Conservation (phyloP, 73 alveolate genomes). For the Halteria grandinella region DNA sequence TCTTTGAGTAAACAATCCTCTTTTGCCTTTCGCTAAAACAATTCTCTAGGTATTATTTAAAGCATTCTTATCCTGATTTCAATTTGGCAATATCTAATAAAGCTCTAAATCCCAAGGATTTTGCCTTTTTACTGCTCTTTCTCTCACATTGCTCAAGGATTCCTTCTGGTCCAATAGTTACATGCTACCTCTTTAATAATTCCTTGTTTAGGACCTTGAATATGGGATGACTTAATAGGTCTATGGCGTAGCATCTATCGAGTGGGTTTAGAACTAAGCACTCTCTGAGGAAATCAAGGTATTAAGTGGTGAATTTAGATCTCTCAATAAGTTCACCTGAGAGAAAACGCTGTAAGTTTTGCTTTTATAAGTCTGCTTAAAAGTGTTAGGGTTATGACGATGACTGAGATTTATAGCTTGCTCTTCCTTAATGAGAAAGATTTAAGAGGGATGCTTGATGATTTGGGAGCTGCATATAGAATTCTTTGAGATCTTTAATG, state of each 20-base stretch:
- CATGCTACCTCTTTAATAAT: too few relatives aligned
- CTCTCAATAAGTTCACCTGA: constrained; percentile 12
- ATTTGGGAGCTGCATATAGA: too few relatives aligned
- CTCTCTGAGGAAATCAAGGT: constrained; percentile 11
- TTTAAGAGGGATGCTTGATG: too few relatives aligned
- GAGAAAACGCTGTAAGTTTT: background rate
- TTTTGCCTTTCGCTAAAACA: too few relatives aligned
- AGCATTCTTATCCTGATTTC: too few relatives aligned
- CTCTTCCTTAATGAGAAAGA: background rate
- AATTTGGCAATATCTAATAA: too few relatives aligned
- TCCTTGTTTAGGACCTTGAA: constrained; percentile 1
- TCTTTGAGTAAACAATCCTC: too few relatives aligned
- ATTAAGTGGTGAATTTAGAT: background rate
- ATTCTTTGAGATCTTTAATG: background rate
- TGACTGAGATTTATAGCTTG: background rate
- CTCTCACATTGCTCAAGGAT: too few relatives aligned
- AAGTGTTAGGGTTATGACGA: background rate
- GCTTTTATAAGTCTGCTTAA: background rate
- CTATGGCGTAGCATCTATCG: constrained; percentile 9
- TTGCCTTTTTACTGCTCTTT: too few relatives aligned
- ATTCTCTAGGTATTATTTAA: too few relatives aligned
- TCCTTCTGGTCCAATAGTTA: too few relatives aligned
- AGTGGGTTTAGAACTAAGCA: constrained; percentile 1
- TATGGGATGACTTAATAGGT: constrained; percentile 42
- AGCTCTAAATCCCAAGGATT: too few relatives aligned